Conservation (phyloP, 441 rosid genomes). For the Melastoma candidum region DNA sequence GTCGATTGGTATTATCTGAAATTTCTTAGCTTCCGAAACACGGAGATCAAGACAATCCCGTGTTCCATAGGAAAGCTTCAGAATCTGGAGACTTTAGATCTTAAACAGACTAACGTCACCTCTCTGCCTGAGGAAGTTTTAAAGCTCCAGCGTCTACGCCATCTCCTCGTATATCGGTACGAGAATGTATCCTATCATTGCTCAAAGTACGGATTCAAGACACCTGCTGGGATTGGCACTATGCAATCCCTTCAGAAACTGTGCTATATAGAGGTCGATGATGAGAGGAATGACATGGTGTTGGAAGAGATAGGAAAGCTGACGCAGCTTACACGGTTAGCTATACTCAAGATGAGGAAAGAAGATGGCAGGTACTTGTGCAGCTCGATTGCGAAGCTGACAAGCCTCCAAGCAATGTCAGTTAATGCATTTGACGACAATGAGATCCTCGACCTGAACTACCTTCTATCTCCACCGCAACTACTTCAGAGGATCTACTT, state of each 20-base stretch:
- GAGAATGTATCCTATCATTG: neutral
- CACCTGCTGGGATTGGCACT: neutral
- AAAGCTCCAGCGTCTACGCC: neutral
- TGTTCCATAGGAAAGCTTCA: constrained; percentile 9
- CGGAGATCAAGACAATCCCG: constrained; percentile 8
- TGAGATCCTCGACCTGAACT: constrained; percentile 1
- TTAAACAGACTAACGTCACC: constrained; percentile 14
- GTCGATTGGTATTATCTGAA: constrained; percentile 5
- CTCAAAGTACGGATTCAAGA: neutral
- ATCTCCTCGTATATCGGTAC: neutral
- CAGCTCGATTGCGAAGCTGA: neutral
- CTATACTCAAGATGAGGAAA: neutral
- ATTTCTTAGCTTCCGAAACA: constrained; percentile 12
- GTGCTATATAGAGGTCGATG: neutral
- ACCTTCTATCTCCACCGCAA: neutral
- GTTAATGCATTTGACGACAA: neutral
- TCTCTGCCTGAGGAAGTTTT: neutral
- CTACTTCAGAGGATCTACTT: neutral
- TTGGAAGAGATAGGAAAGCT: neutral
- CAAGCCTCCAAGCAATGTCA: neutral
- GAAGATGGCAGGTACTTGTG: neutral
- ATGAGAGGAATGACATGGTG: neutral
- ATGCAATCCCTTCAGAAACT: neutral
- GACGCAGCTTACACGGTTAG: neutral
- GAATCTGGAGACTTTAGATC: constrained; percentile 16